Evolutionary conservation across 2,329 filamentous ascomycete genomes (phyloP), one percentile per base, ranked within the genome.

Genomic region (Penicillium italicum): DNA sequence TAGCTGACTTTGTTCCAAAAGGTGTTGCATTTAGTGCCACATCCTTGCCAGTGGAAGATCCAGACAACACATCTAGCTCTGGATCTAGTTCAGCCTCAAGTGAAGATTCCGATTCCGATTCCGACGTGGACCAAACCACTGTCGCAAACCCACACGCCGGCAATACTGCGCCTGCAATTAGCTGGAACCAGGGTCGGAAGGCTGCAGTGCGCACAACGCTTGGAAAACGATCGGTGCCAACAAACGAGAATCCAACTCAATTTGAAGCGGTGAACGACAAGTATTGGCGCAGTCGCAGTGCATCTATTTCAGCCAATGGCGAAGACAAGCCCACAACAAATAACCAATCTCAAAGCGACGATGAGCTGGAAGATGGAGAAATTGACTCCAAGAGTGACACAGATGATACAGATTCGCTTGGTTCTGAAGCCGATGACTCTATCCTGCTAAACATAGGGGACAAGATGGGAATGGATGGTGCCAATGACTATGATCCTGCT

Each of bases 121-220:
- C 53, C 34, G 41, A 55, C 26, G 61, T 59, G 1, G 56, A 59
- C 14, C 60, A 61, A 5, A 55, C 55, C 7, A 40, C 50, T 5
- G 36, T 56, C 20, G 57, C 45, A 36, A 62, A 67, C 47, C 61
- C 61, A 16, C 58, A 68, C 44, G 58, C 59, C 5, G 64, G 61
- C 33, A 66, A 50, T 48, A 67, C 66, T 12, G 61, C 66, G 24
- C 69, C 70, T 10, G 66, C 68, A 1, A 68, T 71, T n/a, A 76
- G 71, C 52, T 79, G 77, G 77, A 79, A 80, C 48, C 70, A 75
- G 54, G 72, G 72, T 20, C 73, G 71, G 24, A 75, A 74, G 45
- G 68, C 67, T 41, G 69, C 71, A 9, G 70, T 79, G 43, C 69
- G 77, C 37, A 80, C 75, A 16, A 73, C 73, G 1, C 72, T 79